Evolutionary conservation across 75 land plant genomes (phyloP), one percentile per base, ranked within the genome.

Genomic region (Pseudotsuga menziesii): DNA sequence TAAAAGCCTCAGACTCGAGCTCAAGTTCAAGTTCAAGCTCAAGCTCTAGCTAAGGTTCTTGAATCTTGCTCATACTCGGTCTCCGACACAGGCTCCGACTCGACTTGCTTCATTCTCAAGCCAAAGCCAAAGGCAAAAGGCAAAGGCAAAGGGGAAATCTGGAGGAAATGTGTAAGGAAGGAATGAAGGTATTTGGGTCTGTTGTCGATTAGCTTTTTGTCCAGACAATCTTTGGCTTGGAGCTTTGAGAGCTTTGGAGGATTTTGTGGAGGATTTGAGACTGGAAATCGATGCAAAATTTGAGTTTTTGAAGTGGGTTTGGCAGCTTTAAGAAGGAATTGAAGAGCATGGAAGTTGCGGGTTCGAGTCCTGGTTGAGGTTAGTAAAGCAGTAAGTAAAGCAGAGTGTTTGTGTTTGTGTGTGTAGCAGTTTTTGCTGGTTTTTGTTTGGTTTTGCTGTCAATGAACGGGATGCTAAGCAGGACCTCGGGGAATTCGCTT

Each of bases 391-490:
- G 17, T 7, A 12, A 62, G 27, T 4, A 5, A 12, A 62, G 27
- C 14, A 5, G 17, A 52, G 54, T 13, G 52, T 36, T 52, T 36
- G 19, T 70, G 72, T 13, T 72, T 36, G 72, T 36, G 19, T 70
- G 72, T 14, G 70, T 9, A 13, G 39, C 5, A 26, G 29, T 35
- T 12, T 25, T 23, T 27, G 5, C 48, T 19, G 27, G 27, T 9
- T 22, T 48, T 70, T 35, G n/a, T 20, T 48, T 48, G 19, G 72
- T 17, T 17, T 4, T 11, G 2, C 57, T 14, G 56, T 72, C 55
- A 56, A 73, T 73, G 75, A 73, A 52, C 75, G 75, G 75, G 75
- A 73, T 73, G 75, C 75, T 73, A 25, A 55, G 35, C 27, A 73
- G 75, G 23, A 27, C 19, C 4, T 73, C 75, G 75, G 75, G 75